These are phyloP conservation scores for Gastrodia elata DNA, from an alignment of 106 monocot genomes.

Conservation along the genomic window DNA sequence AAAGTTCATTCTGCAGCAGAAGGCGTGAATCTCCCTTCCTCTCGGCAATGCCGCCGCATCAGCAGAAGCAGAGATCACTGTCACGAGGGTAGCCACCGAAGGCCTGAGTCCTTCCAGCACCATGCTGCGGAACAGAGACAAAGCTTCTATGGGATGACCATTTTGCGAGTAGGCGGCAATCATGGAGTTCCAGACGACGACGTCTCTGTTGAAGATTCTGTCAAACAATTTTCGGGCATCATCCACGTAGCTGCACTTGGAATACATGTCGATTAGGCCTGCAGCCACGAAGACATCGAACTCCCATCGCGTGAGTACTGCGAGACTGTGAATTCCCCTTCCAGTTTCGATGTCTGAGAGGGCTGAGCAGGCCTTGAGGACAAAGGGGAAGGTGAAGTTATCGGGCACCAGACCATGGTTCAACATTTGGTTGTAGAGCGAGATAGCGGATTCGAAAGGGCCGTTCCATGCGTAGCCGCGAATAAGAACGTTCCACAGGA, in stretches of 20 bases:
- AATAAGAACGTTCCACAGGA: constrained; percentile 70
- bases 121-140: constrained; percentile 47
- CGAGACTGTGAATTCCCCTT: constrained; percentile 37
- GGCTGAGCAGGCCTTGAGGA: constrained; percentile 68
- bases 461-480: constrained; percentile 33
- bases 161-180: constrained; percentile 62
- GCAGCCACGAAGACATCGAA: constrained; percentile 63
- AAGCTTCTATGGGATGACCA: constrained; percentile 40
- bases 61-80: constrained; percentile 46
- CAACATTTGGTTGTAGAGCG: constrained; percentile 41
- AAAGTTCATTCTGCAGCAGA: constrained; percentile 44
- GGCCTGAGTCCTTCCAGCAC: constrained; percentile 23
- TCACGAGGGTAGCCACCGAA: constrained; percentile 63
- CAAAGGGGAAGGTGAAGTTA: constrained; percentile 79
- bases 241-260: constrained; percentile 52
- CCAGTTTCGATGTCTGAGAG: constrained; percentile 36
- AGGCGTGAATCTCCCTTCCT: constrained; percentile 62
- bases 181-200: constrained; percentile 84
- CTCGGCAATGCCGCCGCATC: constrained; percentile 44
- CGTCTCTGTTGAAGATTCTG: constrained; percentile 29
- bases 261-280: constrained; percentile 71
- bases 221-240: constrained; percentile 56
- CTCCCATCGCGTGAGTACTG: constrained; percentile 17
- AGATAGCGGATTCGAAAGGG: constrained; percentile 22
- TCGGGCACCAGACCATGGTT: constrained; percentile 40